These are phyloP conservation scores for Nigrospora osmanthi DNA, from an alignment of 2,329 filamentous ascomycete species.

Conservation along the genomic window DNA sequence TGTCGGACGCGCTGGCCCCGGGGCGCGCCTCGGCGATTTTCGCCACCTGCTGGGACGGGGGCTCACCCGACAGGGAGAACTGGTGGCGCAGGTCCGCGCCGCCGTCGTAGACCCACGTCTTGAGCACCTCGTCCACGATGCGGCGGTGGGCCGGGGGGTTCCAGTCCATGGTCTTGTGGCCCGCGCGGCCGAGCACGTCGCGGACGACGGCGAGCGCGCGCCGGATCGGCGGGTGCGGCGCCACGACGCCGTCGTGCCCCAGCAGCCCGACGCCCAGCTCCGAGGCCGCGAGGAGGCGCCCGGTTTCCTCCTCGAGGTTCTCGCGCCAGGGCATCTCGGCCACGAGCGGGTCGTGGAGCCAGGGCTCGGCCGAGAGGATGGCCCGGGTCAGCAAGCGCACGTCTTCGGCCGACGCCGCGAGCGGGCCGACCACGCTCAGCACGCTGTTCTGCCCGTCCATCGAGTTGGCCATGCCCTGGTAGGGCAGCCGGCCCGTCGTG, in stretches of 20 bases:
- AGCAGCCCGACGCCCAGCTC: slow-evolving; percentile 24
- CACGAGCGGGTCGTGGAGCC: slow-evolving; percentile 26
- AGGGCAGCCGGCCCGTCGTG: slow-evolving; percentile 20
- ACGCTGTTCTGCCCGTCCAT: slow-evolving; percentile 26
- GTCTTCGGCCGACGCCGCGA: slow-evolving; percentile 17
- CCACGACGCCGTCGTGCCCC: slow-evolving; percentile 19
- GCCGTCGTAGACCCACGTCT: slow-evolving; percentile 19
- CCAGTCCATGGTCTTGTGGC: slow-evolving; percentile 22
- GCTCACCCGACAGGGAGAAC: slow-evolving; percentile 1
- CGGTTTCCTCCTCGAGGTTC: slow-evolving; percentile 16
- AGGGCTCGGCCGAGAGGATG: slow-evolving; percentile 23
- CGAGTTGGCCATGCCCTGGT: slow-evolving; percentile 22
- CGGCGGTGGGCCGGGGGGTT: slow-evolving; percentile 19
- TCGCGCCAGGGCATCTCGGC: slow-evolving; percentile 27
- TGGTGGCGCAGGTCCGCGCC: slow-evolving; percentile 13
- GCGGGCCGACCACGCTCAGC: slow-evolving; percentile 23
- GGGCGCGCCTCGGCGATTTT: slow-evolving; percentile 13
- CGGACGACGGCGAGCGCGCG: slow-evolving; percentile 20
- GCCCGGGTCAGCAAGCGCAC: slow-evolving; percentile 13
- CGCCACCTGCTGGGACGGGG: neutral
- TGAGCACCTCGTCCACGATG: slow-evolving; percentile 11
- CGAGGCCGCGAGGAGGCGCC: slow-evolving; percentile 10
- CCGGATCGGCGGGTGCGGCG: slow-evolving; percentile 27
- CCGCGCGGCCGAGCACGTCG: slow-evolving; percentile 14
- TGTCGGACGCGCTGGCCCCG: slow-evolving; percentile 10